Conservation (phyloP, 2,329 filamentous ascomycete genomes). For the Fusarium sp. region DNA sequence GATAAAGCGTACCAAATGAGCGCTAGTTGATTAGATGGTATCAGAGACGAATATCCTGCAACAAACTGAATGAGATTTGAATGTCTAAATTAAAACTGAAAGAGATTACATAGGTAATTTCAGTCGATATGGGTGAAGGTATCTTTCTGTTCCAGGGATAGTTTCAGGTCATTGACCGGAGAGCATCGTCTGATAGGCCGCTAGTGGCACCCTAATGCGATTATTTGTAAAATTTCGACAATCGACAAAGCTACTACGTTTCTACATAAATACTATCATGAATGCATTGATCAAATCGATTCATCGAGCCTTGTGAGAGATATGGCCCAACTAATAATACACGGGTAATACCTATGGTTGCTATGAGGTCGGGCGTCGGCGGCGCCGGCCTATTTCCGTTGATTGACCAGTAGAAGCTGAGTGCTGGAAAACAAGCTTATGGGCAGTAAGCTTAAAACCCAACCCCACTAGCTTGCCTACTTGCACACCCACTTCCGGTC, state of each 20-base stretch:
- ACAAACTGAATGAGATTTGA: neutral
- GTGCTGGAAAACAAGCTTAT: constrained; percentile 27
- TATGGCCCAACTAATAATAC: neutral
- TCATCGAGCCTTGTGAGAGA: neutral
- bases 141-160: rapidly evolving
- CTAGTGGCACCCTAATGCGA: rapidly evolving
- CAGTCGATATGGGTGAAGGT: neutral
- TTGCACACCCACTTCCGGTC: neutral
- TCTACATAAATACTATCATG: neutral
- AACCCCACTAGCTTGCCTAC: neutral
- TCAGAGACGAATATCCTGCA: neutral
- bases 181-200: rapidly evolving
- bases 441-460: constrained; percentile 26
- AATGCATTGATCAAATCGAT: neutral
- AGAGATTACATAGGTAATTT: rapidly evolving
- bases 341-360: neutral
- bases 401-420: constrained; percentile 16
- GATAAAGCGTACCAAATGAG: rapidly evolving
- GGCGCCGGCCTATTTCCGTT: constrained; percentile 12
- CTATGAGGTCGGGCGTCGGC: neutral
- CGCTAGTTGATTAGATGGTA: rapidly evolving
- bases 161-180: neutral
- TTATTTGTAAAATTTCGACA: too few species aligned
- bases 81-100: neutral
- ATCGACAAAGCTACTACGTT: rapidly evolving